These are phyloP conservation scores for Cucurbita moschata DNA, from an alignment of 306 rosid genomes.

Conservation along the genomic window DNA sequence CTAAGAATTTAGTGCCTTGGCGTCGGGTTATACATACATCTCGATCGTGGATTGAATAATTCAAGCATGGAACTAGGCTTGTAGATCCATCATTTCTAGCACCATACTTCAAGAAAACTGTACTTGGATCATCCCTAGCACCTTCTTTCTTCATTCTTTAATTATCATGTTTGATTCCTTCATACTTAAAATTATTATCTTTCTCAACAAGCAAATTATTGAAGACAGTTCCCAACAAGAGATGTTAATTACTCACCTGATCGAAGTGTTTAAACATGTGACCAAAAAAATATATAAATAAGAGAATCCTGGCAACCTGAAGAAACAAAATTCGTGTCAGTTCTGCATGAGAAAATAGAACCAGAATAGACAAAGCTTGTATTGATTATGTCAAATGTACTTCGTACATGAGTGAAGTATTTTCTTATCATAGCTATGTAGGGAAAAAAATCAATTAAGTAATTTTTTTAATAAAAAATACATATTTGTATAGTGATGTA, in stretches of 20 bases:
- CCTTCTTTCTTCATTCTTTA: neutral
- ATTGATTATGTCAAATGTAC: neutral
- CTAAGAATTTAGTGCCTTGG: too few relatives aligned
- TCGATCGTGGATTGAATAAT: neutral
- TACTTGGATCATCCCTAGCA: neutral
- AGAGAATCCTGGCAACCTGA: slow-evolving; percentile 73
- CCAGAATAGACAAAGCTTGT: neutral
- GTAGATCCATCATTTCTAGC: neutral
- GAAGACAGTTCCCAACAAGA: neutral
- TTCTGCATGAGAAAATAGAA: neutral
- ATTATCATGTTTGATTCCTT: neutral
- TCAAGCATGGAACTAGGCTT: neutral
- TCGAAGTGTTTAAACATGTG: slow-evolving; percentile 68
- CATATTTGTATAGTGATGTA: too few relatives aligned
- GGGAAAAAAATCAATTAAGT: neutral
- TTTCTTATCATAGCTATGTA: neutral
- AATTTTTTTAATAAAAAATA: neutral
- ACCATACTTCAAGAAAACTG: neutral
- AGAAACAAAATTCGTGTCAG: slow-evolving; percentile 8
- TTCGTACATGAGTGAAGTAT: neutral
- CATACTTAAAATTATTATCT: neutral
- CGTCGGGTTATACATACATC: neutral
- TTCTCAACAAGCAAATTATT: neutral
- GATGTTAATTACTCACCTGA: slow-evolving; percentile 38
- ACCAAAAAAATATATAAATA: slow-evolving; percentile 51